Conservation (phyloP, 305 asterid species). For the Lippia alba region DNA sequence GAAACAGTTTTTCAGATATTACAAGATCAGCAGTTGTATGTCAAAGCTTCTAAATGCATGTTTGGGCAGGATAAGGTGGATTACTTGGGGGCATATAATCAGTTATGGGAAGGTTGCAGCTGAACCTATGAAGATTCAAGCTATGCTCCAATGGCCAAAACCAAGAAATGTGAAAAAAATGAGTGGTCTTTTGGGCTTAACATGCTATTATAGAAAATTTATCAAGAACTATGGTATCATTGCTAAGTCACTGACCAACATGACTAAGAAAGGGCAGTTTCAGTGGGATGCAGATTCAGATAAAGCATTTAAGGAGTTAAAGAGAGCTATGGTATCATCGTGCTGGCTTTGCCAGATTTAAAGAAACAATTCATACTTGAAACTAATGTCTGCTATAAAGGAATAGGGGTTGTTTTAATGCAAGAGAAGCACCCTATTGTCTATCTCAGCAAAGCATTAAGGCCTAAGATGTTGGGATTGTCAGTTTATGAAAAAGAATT, state of each 20-base stretch:
- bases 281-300: neutral
- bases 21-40: neutral
- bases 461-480: neutral
- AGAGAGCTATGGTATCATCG: neutral
- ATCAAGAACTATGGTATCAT: neutral
- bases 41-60: neutral
- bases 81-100: neutral
- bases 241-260: neutral
- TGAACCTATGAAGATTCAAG: neutral
- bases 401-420: neutral
- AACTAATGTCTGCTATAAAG: neutral
- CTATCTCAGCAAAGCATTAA: neutral
- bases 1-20: neutral
- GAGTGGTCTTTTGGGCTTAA: neutral
- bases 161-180: neutral
- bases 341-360: neutral
- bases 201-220: neutral
- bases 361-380: neutral
- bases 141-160: neutral
- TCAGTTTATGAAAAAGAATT: neutral
- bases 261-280: neutral
- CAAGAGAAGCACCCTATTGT: neutral
- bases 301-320: neutral
- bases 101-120: too few species aligned
- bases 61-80: neutral